Evolutionary conservation across 805 yeast genomes (phyloP), one percentile per base, ranked within the genome.

Genomic region (Schizosaccharomyces lindneri): DNA sequence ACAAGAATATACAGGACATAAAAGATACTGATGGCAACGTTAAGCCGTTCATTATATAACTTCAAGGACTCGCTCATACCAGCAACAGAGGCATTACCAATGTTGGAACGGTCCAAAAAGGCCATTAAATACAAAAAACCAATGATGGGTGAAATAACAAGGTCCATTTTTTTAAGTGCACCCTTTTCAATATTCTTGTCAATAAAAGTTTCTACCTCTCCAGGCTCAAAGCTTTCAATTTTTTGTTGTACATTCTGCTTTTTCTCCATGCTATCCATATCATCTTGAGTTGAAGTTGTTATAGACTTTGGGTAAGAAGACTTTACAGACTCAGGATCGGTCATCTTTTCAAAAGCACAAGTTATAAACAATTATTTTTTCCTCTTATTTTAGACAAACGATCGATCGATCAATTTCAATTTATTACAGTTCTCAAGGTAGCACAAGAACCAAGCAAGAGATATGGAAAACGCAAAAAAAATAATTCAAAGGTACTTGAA

Each of bases 21-120:
- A 70, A 84, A 84, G 9, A 84, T 78, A 6, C 85, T 81, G 65
- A 84, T 75, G 3, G 84, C 84, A 39, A 75, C 76, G 67, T 83
- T 75, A 74, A 76, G 77, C 55, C 75, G 71, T 24, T 72, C 70
- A 27, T 78, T 77, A 2, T 65, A 63, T 29, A 78, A 70, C 13
- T 70, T 69, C 21, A 78, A 66, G 62, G 75, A 78, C 3, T 63
- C 67, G 43, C 72, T 76, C 61, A 77, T 66, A 6, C 77, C 78
- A 62, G 74, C 74, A 6, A 78, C 73, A 64, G 75, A 73, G 5
- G 80, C 80, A 65, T 77, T 77, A 9, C 76, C 73, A 59, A 77
- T 74, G 63, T 75, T 74, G 19, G 75, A 75, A 62, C 73, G 74
- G 64, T 75, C 77, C 62, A 75, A 68, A n/a, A 75, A 73, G 63